phyloP scores from a whole-genome alignment of 2,329 filamentous ascomycete species.

The Claviceps citrina region DNA sequence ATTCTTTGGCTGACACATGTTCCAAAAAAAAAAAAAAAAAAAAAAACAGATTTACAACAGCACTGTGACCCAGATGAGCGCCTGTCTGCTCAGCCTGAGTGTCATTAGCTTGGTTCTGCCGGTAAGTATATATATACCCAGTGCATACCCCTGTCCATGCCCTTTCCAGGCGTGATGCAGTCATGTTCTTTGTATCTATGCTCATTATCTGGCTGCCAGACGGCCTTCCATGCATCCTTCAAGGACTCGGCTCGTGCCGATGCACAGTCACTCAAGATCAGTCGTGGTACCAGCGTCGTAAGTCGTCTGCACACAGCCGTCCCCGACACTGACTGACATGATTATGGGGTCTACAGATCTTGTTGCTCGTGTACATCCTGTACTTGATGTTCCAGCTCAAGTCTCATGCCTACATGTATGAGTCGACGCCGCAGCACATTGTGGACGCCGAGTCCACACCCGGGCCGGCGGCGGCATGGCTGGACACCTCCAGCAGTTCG shows the following conservation, averaged over 20 bases:
- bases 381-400: conserved; percentile 86
- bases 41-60: conserved; percentile 65
- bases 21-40: too few species aligned
- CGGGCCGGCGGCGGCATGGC: conserved; percentile 66
- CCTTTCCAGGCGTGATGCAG: not conserved
- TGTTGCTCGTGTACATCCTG: conserved; percentile 66
- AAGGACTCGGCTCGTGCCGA: conserved; percentile 47
- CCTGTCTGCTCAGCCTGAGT: conserved; percentile 75
- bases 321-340: not conserved
- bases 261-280: conserved; percentile 61
- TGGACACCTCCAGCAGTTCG: conserved; percentile 53
- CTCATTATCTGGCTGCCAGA: conserved; percentile 31
- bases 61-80: conserved; percentile 92
- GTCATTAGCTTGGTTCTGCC: conserved; percentile 80
- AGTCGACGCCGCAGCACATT: conserved; percentile 79
- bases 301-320: conserved; percentile 17
- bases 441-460: conserved; percentile 85
- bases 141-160: not conserved
- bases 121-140: conserved; percentile 37
- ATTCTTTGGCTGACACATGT: not conserved
- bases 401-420: conserved; percentile 82
- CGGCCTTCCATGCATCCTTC: conserved; percentile 86
- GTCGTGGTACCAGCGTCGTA: conserved; percentile 76
- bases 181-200: conserved; percentile 9
- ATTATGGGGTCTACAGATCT: conserved; percentile 34